Percentiles rank a stretch among this genome's conserved stretches.
Conservation (phyloP, 2,329 filamentous ascomycete species). For the Xylogone sp. region DNA sequence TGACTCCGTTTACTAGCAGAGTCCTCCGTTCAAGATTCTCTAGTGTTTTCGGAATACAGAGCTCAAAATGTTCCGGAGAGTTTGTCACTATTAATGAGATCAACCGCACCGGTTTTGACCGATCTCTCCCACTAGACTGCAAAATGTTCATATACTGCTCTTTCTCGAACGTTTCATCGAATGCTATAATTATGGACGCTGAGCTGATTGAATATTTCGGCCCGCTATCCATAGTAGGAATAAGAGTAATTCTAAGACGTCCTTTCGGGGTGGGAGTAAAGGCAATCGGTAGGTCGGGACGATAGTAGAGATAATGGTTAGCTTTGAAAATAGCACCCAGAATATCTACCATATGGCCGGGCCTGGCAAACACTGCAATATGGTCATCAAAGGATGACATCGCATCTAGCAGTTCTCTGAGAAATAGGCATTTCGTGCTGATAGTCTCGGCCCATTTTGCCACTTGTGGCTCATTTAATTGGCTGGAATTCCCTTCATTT, state of each 20-base stretch:
- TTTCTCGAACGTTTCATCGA: constrained; percentile 34
- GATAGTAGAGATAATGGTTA: constrained; percentile 31
- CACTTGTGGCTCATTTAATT: constrained; percentile 39
- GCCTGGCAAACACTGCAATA: constrained; percentile 50
- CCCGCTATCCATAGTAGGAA: constrained; percentile 16
- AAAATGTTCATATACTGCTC: constrained; percentile 39
- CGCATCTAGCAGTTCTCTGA: constrained; percentile 49
- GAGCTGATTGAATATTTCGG: constrained; percentile 6
- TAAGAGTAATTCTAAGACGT: constrained; percentile 18
- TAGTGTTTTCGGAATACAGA: constrained; percentile 16
- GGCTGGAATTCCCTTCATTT: constrained; percentile 36
- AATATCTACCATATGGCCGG: constrained; percentile 46
- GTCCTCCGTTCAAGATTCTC: constrained; percentile 15
- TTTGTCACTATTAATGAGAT: constrained; percentile 21
- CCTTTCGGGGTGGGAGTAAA: constrained; percentile 22
- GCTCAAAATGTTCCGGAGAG: constrained; percentile 28
- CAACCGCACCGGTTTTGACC: constrained; percentile 13
- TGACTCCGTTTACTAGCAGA: constrained; percentile 18
- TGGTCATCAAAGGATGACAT: constrained; percentile 41
- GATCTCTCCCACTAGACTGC: constrained; percentile 25
- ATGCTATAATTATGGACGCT: constrained; percentile 11
- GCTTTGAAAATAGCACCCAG: constrained; percentile 45
- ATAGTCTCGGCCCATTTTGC: constrained; percentile 50
- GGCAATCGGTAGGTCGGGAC: constrained; percentile 20
- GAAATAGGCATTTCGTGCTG: constrained; percentile 58